These are phyloP conservation scores for Solanum hybrid DNA, from an alignment of 305 asterid genomes.

Conservation along the genomic window DNA sequence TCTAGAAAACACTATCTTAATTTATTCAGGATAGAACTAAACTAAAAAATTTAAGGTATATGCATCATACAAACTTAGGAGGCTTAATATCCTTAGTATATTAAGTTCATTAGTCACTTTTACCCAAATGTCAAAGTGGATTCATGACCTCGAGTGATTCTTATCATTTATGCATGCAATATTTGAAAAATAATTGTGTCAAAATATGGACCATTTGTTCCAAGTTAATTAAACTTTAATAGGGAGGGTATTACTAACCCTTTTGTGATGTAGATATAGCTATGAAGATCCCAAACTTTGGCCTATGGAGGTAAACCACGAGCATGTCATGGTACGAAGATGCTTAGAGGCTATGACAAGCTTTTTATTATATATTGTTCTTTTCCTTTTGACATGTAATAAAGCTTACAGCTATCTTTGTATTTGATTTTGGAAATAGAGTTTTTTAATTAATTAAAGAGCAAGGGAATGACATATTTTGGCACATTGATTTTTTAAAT, in stretches of 20 bases:
- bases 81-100: not conserved
- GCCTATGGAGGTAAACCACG: too few species aligned
- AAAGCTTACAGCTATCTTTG: not conserved
- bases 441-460: not conserved
- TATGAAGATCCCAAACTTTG: not conserved
- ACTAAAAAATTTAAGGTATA: not conserved
- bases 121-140: not conserved
- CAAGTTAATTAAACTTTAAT: too few species aligned
- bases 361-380: not conserved
- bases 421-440: not conserved
- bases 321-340: too few species aligned
- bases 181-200: not conserved
- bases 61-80: not conserved
- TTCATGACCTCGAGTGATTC: not conserved
- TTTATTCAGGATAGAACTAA: not conserved
- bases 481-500: not conserved
- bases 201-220: not conserved
- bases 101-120: not conserved
- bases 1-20: not conserved
- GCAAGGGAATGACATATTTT: not conserved
- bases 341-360: not conserved
- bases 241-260: too few species aligned
- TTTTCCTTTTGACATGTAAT: not conserved
- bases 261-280: not conserved
- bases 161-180: not conserved